Percentiles rank a stretch among this genome's conserved stretches.
Conservation (phyloP, 2,329 filamentous ascomycete species). For the Neurospora sp. region DNA sequence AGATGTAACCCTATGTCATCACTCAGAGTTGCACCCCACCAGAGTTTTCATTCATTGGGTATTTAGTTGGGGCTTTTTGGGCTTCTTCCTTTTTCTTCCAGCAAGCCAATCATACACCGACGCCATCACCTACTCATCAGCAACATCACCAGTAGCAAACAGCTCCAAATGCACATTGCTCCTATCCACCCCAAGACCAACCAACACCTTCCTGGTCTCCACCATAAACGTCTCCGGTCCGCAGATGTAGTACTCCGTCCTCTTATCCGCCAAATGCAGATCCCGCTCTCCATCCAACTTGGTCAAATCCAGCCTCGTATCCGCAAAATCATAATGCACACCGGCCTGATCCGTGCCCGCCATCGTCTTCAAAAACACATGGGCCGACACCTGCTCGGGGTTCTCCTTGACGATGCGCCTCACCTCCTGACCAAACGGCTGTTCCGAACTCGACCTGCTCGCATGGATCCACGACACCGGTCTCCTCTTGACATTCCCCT, state of each 20-base stretch:
- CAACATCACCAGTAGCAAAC: constrained; percentile 48
- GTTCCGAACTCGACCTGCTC: constrained; percentile 36
- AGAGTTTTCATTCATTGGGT: background rate
- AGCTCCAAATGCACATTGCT: constrained; percentile 56
- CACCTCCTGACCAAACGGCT: constrained; percentile 47
- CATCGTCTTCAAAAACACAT: constrained; percentile 47
- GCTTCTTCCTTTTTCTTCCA: background rate
- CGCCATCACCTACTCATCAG: constrained; percentile 15
- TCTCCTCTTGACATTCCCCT: constrained; percentile 22
- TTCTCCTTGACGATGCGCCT: constrained; percentile 31
- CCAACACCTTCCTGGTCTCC: constrained; percentile 42
- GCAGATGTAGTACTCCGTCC: constrained; percentile 61
- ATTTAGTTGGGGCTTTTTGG: background rate
- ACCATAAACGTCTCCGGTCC: constrained; percentile 63
- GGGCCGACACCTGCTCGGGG: constrained; percentile 34
- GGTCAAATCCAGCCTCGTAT: constrained; percentile 45
- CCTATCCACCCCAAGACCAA: constrained; percentile 43
- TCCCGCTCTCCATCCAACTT: constrained; percentile 40
- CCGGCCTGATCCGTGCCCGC: constrained; percentile 30
- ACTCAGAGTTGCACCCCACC: background rate
- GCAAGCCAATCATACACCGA: background rate
- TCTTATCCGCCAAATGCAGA: constrained; percentile 43
- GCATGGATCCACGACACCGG: constrained; percentile 56
- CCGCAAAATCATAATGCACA: constrained; percentile 47
- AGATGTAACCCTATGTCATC: background rate